Evolutionary conservation across 2,329 filamentous ascomycete genomes (phyloP).

Genomic region (Ceratocystis diversiconidia): DNA sequence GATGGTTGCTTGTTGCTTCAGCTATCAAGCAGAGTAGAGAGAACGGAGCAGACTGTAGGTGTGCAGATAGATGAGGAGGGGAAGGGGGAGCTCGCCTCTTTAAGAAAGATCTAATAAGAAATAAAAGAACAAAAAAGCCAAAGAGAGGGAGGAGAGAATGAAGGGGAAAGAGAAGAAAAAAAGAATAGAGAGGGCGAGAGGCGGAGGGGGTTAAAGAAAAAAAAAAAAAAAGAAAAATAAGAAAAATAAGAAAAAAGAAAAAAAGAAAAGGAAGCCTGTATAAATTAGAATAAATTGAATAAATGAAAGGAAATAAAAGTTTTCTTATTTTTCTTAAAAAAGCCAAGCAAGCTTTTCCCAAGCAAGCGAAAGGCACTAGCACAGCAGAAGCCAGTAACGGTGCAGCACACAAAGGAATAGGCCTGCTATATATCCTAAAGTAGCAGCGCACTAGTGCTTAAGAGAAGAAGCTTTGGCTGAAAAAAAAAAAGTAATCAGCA

Average conservation of each 20-base stretch:
- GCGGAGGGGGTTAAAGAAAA: not conserved
- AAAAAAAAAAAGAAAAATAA: not conserved
- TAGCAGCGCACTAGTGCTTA: constrained; percentile 5
- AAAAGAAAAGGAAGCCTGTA: not conserved
- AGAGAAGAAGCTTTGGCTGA: constrained; percentile 5
- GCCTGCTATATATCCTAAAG: constrained; percentile 5
- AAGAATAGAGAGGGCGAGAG: not conserved
- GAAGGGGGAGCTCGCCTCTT: not conserved
- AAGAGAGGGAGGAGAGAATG: not conserved
- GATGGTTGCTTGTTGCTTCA: not conserved
- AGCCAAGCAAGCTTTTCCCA: not conserved
- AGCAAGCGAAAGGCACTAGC: not conserved
- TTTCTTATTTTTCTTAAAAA: not conserved
- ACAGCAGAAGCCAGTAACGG: too few species aligned
- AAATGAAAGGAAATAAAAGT: not conserved
- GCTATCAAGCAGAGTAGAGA: not conserved
- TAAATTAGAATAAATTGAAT: not conserved
- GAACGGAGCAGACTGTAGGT: too few species aligned
- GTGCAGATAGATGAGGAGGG: not conserved
- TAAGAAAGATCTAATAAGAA: not conserved
- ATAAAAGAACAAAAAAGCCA: not conserved
- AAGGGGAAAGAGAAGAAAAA: not conserved
- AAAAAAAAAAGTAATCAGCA: not conserved
- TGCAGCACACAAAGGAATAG: not conserved
- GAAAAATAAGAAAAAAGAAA: not conserved